Evolutionary conservation across 2,329 filamentous ascomycete species (phyloP).

Genomic region (Aspergillus awamori): DNA sequence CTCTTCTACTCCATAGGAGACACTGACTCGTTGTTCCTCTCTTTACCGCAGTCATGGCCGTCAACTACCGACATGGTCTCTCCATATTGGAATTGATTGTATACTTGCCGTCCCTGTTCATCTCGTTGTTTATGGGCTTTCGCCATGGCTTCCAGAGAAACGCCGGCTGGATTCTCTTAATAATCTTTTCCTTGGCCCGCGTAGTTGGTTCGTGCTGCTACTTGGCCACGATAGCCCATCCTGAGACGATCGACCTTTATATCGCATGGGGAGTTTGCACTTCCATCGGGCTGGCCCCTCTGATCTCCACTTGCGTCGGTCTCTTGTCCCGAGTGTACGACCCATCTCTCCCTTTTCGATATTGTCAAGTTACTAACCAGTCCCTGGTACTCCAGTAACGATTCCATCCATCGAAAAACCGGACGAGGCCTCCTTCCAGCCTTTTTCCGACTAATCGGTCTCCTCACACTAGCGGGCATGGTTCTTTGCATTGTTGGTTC

Average conservation of each 20-base stretch:
- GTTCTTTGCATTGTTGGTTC: conserved; percentile 50
- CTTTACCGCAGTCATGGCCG: conserved; percentile 16
- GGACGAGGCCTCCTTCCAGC: conserved; percentile 24
- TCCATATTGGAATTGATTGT: conserved; percentile 40
- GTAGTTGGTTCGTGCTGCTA: conserved; percentile 55
- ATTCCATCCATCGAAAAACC: conserved; percentile 25
- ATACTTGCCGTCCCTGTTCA: conserved; percentile 39
- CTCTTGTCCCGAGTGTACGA: conserved; percentile 45
- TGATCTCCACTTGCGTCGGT: conserved; percentile 52
- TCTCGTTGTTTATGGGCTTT: conserved; percentile 34
- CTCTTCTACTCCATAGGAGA: background rate
- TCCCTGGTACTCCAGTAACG: conserved; percentile 20
- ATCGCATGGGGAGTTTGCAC: conserved; percentile 48
- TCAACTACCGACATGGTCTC: conserved; percentile 38
- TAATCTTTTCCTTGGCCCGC: conserved; percentile 56
- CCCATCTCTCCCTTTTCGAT: background rate
- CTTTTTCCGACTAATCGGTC: conserved; percentile 34
- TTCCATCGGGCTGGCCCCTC: conserved; percentile 53
- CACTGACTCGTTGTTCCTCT: background rate
- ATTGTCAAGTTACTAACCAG: conserved; percentile 3
- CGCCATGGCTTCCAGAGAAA: conserved; percentile 46
- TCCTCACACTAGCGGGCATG: conserved; percentile 37
- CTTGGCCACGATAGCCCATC: conserved; percentile 53
- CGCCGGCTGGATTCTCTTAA: conserved; percentile 58
- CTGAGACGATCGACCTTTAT: conserved; percentile 39